phyloP scores from a whole-genome alignment of 805 yeast genomes.

The Candida awuae region DNA sequence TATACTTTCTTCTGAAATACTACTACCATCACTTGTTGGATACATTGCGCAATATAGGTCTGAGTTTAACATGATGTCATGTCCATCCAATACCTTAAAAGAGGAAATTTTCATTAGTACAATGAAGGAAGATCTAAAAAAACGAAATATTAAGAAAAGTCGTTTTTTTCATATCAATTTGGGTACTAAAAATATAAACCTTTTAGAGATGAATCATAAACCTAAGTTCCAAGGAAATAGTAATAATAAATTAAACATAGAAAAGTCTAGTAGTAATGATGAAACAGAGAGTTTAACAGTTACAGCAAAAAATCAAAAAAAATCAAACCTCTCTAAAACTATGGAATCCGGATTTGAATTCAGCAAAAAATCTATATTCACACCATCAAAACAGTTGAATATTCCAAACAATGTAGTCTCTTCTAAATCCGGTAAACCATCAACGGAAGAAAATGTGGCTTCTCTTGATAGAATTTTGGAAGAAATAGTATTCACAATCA shows the following conservation, averaged over 20 bases:
- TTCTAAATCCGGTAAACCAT: not conserved
- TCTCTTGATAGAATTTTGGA: slow-evolving; percentile 15
- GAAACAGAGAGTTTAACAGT: no score
- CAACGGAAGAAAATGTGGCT: slow-evolving; percentile 10
- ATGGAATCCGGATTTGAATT: slow-evolving; percentile 6
- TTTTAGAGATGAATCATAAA: slow-evolving; percentile 13
- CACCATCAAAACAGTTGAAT: slow-evolving; percentile 2
- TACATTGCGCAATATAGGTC: slow-evolving; percentile 45
- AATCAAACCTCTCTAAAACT: slow-evolving; percentile 5
- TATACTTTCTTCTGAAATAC: slow-evolving; percentile 5
- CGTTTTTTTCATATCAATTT: slow-evolving; percentile 20
- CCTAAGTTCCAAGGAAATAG: no score
- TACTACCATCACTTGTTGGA: slow-evolving; percentile 25
- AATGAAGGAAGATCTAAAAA: slow-evolving; percentile 37
- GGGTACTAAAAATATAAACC: slow-evolving; percentile 22
- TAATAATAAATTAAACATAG: no score
- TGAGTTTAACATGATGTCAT: slow-evolving; percentile 43
- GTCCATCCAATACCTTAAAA: slow-evolving; percentile 36
- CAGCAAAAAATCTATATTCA: slow-evolving; percentile 8
- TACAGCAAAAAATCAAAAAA: no score
- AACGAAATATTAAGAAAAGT: slow-evolving; percentile 2
- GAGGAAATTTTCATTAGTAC: slow-evolving; percentile 37
- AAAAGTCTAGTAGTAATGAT: no score
- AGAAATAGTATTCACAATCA: slow-evolving; percentile 12
- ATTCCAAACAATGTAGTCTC: not conserved